phyloP scores from a whole-genome alignment of 2,329 filamentous ascomycete species.

The Didymella exigua region DNA sequence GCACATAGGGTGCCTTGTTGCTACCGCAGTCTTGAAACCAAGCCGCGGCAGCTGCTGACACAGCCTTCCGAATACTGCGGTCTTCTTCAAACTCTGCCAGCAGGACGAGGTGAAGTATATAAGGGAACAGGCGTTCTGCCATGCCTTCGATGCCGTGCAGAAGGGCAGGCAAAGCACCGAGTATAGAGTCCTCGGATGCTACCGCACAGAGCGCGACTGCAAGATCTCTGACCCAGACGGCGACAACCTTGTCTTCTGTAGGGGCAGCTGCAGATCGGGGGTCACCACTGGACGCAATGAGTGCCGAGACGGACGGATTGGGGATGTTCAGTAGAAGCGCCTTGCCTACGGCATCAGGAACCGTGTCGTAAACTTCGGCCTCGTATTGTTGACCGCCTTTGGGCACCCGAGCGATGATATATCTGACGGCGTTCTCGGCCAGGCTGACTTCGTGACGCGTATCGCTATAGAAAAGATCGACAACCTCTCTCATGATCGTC shows the following conservation, averaged over 20 bases:
- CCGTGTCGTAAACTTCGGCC: conserved; percentile 36
- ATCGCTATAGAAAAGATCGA: conserved; percentile 48
- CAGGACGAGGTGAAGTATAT: conserved; percentile 82
- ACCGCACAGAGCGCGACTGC: conserved; percentile 59
- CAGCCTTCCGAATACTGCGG: conserved; percentile 57
- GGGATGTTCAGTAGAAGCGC: conserved; percentile 35
- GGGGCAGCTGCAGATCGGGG: conserved; percentile 28
- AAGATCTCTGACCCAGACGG: conserved; percentile 67
- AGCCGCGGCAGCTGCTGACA: conserved; percentile 69
- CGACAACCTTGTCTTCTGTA: conserved; percentile 24
- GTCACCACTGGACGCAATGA: conserved; percentile 12
- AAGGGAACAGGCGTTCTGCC: conserved; percentile 77
- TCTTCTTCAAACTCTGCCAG: conserved; percentile 68
- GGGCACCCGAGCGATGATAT: conserved; percentile 37
- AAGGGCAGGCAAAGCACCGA: conserved; percentile 71
- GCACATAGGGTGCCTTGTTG: conserved; percentile 65
- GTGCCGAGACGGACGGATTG: conserved; percentile 11
- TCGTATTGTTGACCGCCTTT: conserved; percentile 29
- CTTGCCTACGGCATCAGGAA: conserved; percentile 38
- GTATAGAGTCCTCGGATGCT: conserved; percentile 67
- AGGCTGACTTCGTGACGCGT: conserved; percentile 51
- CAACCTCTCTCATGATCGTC: conserved; percentile 47
- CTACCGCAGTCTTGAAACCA: conserved; percentile 64
- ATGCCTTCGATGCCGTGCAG: conserved; percentile 70
- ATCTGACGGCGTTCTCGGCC: conserved; percentile 50